Conservation (phyloP, 768 basidiomycete species). For the Phylloporus rhodoxanthus region DNA sequence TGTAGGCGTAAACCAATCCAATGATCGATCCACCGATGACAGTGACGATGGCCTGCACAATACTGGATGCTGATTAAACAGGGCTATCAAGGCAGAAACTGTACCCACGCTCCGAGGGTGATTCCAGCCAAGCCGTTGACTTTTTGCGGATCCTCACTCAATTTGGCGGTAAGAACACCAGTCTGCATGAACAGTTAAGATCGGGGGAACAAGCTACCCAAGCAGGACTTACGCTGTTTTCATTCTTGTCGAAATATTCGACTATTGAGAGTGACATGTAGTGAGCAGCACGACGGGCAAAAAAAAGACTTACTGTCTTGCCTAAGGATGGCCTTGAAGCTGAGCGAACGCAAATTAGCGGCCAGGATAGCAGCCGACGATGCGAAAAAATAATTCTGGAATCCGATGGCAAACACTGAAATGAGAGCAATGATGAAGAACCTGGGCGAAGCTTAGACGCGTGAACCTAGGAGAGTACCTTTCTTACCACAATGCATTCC, state of each 20-base stretch:
- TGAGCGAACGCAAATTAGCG: slow-evolving; percentile 59
- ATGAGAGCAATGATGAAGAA: slow-evolving; percentile 77
- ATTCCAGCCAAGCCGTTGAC: too few species aligned
- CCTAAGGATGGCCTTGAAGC: slow-evolving; percentile 79
- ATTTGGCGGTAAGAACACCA: too few species aligned
- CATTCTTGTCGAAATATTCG: slow-evolving; percentile 85
- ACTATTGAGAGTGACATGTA: slow-evolving; percentile 35
- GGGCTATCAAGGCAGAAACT: too few species aligned
- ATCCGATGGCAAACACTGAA: slow-evolving; percentile 51
- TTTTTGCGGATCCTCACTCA: too few species aligned
- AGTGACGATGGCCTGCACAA: slow-evolving; percentile 74
- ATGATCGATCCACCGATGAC: slow-evolving; percentile 66
- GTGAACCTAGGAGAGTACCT: slow-evolving; percentile 3
- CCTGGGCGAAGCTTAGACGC: slow-evolving; percentile 34
- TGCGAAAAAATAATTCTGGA: slow-evolving; percentile 70
- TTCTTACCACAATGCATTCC: slow-evolving; percentile 59
- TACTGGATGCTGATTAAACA: slow-evolving; percentile 34
- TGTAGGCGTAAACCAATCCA: slow-evolving; percentile 73
- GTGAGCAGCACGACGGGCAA: neutral
- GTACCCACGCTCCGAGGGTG: too few species aligned
- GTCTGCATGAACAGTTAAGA: neutral
- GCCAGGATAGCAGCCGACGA: slow-evolving; percentile 66
- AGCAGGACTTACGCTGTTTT: slow-evolving; percentile 54
- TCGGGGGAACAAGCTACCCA: neutral
- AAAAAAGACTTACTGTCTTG: too few species aligned